Base-by-base conservation (phyloP, 1,284 basidiomycete species). In the Moesziomyces sp. region DNA sequence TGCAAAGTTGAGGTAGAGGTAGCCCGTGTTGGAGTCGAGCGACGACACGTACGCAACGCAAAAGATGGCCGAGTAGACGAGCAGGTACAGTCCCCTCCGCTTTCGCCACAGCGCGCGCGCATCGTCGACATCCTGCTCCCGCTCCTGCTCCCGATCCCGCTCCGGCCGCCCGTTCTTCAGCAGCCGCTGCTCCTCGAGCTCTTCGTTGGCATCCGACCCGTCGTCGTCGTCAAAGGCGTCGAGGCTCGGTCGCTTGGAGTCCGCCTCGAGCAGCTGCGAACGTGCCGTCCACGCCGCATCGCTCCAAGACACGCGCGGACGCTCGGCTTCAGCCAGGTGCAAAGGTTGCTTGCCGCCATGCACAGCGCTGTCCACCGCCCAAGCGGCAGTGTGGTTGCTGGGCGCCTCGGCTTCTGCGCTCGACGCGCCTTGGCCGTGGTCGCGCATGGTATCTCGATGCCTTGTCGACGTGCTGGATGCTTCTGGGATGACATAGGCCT, bases 31-130 rank as follows among this genome's bases (percentile, higher is more conserved):
- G 86, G 34, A 87, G 88, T 74, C 89, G 86, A 87, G 85, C n/a
- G 87, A 86, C 21, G 84, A 78, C 49, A 93, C 89, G 21, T 91
- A 88, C 21, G 89, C 88, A 44, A 91, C 87, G 58, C 90, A 83
- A 81, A 88, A 88, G 84, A 92, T 90, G 42, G 77, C 71, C 43
- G 70, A 73, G 55, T 77, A 79, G 7, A 79, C 70, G 46, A 76
- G 49, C 43, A 77, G 43, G 49, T 79, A 79, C 35, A 72, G 35
- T 5, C 57, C 59, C 3, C 74, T 55, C 18, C 69, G 61, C 18
- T 59, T 54, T 3, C 63, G 58, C 72, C 72, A 74, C 2, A 62
- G 55, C 5, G 40, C 55, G 10, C 62, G 60, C 16, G 71, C 52
- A 14, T 65, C 46, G n/a, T 67, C 61, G 13, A 51, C 1, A 4